Evolutionary conservation across 305 asterid species (phyloP).

Genomic region (Fraxinus platypoda): DNA sequence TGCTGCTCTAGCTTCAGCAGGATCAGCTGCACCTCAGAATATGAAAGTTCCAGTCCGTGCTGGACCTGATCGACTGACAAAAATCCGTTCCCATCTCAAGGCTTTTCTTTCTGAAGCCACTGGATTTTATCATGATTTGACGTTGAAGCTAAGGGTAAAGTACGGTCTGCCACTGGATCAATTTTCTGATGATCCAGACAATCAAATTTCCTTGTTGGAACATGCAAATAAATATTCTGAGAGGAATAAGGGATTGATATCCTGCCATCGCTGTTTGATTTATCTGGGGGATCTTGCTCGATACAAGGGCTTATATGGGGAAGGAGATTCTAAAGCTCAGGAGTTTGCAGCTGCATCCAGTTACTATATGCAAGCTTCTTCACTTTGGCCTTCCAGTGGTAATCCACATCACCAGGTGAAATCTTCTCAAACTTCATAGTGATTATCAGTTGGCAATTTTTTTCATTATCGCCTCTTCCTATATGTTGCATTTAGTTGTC

Average conservation of each 20-base stretch:
- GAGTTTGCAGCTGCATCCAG: conserved; percentile 93
- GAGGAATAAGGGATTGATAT: conserved; percentile 67
- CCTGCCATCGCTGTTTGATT: conserved; percentile 90
- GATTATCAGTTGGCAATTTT: background rate
- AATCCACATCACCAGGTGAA: conserved; percentile 54
- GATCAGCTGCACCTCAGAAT: background rate
- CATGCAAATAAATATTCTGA: conserved; percentile 66
- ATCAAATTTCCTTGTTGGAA: conserved; percentile 51
- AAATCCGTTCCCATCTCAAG: conserved; percentile 81
- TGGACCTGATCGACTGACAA: conserved; percentile 59
- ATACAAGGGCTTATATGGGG: conserved; percentile 89
- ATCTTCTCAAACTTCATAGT: background rate
- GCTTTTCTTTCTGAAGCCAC: conserved; percentile 94
- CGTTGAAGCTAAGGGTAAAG: conserved; percentile 76
- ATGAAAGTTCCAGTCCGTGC: background rate
- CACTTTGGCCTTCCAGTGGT: conserved; percentile 89
- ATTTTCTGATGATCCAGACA: conserved; percentile 62
- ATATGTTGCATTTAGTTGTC: background rate
- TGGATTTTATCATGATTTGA: conserved; percentile 92
- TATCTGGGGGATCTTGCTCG: conserved; percentile 98
- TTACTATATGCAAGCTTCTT: conserved; percentile 85
- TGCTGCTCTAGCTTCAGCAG: background rate
- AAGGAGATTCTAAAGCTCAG: conserved; percentile 78
- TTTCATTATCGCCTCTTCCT: background rate
- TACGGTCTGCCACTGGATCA: conserved; percentile 82